These are phyloP conservation scores for Diaporthe amygdali DNA, from an alignment of 2,329 filamentous ascomycete species.

Conservation along the genomic window DNA sequence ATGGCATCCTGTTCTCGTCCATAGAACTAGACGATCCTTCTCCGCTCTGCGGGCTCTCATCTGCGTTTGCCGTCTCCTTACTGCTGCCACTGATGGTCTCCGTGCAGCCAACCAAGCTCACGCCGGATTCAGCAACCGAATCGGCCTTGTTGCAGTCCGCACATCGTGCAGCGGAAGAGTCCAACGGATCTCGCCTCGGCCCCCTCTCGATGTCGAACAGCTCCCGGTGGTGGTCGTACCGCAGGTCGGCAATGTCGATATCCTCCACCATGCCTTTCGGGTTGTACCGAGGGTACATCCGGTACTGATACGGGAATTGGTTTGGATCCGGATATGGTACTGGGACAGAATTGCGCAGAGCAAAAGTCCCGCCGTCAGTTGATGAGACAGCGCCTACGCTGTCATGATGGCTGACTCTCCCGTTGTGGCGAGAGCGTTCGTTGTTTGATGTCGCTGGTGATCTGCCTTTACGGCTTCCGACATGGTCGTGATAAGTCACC, in stretches of 20 bases:
- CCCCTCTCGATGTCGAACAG: constrained; percentile 6
- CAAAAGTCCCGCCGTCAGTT: neutral
- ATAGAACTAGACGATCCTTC: neutral
- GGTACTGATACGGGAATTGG: constrained; percentile 11
- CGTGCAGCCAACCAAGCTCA: neutral
- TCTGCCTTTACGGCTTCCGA: constrained; percentile 15
- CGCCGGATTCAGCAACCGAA: neutral
- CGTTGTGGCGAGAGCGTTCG: constrained; percentile 3
- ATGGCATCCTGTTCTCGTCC: neutral
- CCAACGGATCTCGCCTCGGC: neutral
- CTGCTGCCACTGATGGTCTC: neutral
- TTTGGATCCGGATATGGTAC: neutral
- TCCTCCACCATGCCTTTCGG: constrained; percentile 4
- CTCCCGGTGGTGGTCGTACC: neutral
- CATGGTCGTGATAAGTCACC: constrained; percentile 48
- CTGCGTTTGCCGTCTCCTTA: neutral
- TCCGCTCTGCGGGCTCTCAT: neutral
- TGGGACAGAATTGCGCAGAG: neutral
- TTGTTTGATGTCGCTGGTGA: neutral
- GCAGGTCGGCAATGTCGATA: constrained; percentile 5
- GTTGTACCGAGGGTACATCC: constrained; percentile 1
- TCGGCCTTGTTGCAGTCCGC: neutral
- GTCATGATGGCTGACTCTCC: neutral
- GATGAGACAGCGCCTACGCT: neutral
- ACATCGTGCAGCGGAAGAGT: neutral